Base-by-base conservation (phyloP, 2,329 filamentous ascomycete genomes). In the Bipolaris zeicola region DNA sequence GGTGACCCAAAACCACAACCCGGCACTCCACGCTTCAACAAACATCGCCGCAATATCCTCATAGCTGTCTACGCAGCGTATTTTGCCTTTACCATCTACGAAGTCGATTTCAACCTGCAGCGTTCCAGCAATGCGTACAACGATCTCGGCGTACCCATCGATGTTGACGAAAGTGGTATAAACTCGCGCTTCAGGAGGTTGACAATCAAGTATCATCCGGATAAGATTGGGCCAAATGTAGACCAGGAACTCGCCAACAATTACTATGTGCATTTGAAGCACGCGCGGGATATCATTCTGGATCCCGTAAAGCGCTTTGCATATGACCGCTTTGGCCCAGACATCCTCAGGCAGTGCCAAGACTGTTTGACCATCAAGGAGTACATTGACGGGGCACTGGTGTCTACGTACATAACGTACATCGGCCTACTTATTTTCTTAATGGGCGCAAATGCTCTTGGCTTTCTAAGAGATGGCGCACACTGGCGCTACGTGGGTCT, bases 31-130 rank as follows among this genome's bases (percentile, higher is more conserved):
- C 87, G 87, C 63, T 91, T 86, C 74, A 81, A 83, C 61, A 82
- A 84, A 55, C 91, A 98, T 79, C 89, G 92, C 58, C 89, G 90
- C 55, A 85, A 87, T 67, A 94, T 97, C 73, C 88, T 95, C 74
- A 89, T 94, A 71, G 81, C 89, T 65, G 91, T 98, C 69, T 89
- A 98, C 48, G 81, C 89, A 46, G 79, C 85, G 58, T 99, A 98
- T 79, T 90, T 98, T 36, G 78, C 89, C 63, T 97, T 96, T 82
- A 96, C 92, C 44, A 87, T 98, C 68, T 95, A 93, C 79, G 94
- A 98, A 79, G 89, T 92, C 69, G 91, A 96, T 82, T 87, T 90
- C 79, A 87, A 91, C 61, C 83, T 96, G 26, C 89, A 86, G 61
- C 80, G 83, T 42, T 80, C 82, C 1, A 87, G 89, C 16, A 88